Evolutionary conservation across 768 basidiomycete genomes (phyloP).

Genomic region (Leccinum fibrillosum): DNA sequence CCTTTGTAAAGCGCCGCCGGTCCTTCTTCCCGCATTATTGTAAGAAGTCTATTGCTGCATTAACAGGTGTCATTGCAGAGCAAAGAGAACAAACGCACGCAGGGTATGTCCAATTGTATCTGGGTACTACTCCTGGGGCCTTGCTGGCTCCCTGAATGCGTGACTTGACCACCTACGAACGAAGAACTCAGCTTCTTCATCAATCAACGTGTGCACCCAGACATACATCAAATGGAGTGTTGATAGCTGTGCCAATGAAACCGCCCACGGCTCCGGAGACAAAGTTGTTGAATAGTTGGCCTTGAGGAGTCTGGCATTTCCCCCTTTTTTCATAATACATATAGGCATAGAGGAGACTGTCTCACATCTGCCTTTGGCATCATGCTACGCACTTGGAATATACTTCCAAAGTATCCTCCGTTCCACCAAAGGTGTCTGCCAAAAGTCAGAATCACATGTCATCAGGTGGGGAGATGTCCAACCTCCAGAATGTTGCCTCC

Average conservation of each 20-base stretch:
- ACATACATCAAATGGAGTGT: conserved; percentile 76
- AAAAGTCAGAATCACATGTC: neutral
- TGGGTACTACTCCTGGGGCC: conserved; percentile 68
- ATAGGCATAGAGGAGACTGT: neutral
- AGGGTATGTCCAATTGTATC: conserved; percentile 96
- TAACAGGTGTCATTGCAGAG: neutral
- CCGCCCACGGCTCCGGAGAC: conserved; percentile 89
- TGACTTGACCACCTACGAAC: conserved; percentile 83
- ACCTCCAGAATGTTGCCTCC: conserved; percentile 99
- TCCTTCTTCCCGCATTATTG: conserved; percentile 87
- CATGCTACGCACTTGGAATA: conserved; percentile 76
- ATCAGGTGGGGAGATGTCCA: neutral
- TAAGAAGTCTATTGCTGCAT: conserved; percentile 44
- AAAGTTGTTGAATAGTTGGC: conserved; percentile 85
- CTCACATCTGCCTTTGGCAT: conserved; percentile 84
- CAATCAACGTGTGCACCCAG: neutral
- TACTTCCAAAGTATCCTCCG: conserved; percentile 93
- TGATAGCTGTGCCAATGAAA: conserved; percentile 82
- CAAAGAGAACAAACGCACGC: conserved; percentile 38
- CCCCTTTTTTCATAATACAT: neutral
- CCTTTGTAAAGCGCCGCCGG: conserved; percentile 87
- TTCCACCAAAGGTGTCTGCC: conserved; percentile 85
- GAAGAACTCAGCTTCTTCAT: neutral
- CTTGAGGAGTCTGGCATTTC: conserved; percentile 54
- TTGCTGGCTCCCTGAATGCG: conserved; percentile 80